Conservation (phyloP, 2,329 filamentous ascomycete genomes). For the Monosporascus sp. region DNA sequence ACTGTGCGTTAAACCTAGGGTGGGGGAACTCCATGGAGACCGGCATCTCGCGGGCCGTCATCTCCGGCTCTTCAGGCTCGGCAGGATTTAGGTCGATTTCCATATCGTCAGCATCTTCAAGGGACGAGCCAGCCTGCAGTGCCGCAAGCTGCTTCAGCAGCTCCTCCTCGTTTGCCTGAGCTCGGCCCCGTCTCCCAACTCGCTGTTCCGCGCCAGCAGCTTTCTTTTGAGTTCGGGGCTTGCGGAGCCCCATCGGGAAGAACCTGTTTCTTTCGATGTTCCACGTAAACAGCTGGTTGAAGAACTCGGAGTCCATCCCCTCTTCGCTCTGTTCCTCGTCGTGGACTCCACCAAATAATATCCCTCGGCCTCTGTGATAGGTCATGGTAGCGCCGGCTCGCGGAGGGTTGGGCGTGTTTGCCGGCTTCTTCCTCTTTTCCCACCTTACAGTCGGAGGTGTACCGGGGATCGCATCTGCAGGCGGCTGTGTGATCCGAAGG, state of each 20-base stretch:
- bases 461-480: slow-evolving; percentile 59
- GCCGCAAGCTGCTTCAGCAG: slow-evolving; percentile 80
- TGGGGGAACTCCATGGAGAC: slow-evolving; percentile 82
- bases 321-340: slow-evolving; percentile 90
- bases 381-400: slow-evolving; percentile 91
- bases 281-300: slow-evolving; percentile 87
- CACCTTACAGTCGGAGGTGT: slow-evolving; percentile 72
- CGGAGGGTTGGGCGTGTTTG: slow-evolving; percentile 77
- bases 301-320: slow-evolving; percentile 95
- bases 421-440: slow-evolving; percentile 90
- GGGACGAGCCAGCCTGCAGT: slow-evolving; percentile 67
- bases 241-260: slow-evolving; percentile 75
- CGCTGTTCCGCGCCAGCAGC: slow-evolving; percentile 53
- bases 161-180: slow-evolving; percentile 88
- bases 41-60: slow-evolving; percentile 56
- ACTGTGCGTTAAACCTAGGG: slow-evolving; percentile 81
- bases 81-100: slow-evolving; percentile 43
- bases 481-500: slow-evolving; percentile 70
- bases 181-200: slow-evolving; percentile 62
- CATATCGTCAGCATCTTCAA: slow-evolving; percentile 45
- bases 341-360: slow-evolving; percentile 90
- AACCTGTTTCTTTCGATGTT: slow-evolving; percentile 94
- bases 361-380: slow-evolving; percentile 86
- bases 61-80: slow-evolving; percentile 49
- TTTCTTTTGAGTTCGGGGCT: slow-evolving; percentile 63